phyloP scores from a whole-genome alignment of 371 early-diverging fungal genomes.

The Coemansia linderi region DNA sequence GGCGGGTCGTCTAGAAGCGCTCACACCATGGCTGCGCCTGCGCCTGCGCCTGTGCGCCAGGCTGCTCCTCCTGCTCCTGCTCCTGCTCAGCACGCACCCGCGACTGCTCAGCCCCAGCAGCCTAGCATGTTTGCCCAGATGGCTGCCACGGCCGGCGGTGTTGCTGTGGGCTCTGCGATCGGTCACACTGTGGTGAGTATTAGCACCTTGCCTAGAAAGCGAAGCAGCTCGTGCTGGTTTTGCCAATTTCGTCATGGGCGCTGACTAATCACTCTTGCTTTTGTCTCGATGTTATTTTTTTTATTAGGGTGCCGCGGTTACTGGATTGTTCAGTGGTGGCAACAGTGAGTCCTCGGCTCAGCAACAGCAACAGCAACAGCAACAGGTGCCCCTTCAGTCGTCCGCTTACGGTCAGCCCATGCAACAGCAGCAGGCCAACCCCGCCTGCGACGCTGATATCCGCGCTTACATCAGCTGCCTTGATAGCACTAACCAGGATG shows the following conservation, averaged over 20 bases:
- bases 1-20: conserved; percentile 58
- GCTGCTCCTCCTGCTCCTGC: conserved; percentile 8
- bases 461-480: conserved; percentile 85
- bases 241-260: background rate
- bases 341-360: conserved; percentile 42
- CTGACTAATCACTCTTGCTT: background rate
- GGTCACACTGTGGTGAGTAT: conserved; percentile 72
- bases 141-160: conserved; percentile 92
- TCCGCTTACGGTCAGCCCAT: conserved; percentile 33
- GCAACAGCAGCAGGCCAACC: conserved; percentile 33
- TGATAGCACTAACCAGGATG: conserved; percentile 77
- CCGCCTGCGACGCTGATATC: conserved; percentile 79
- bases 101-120: conserved; percentile 55
- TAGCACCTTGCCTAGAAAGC: background rate
- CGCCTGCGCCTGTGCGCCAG: conserved; percentile 58
- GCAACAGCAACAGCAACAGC: conserved; percentile 49
- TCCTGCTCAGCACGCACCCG: conserved; percentile 28
- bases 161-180: conserved; percentile 85
- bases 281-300: background rate
- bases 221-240: background rate
- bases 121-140: conserved; percentile 83
- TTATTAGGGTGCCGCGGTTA: conserved; percentile 69
- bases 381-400: conserved; percentile 56
- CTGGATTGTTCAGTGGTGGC: conserved; percentile 71
- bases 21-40: conserved; percentile 70